Conservation (phyloP, 139 green algal species). For the Micractinium sp. region DNA sequence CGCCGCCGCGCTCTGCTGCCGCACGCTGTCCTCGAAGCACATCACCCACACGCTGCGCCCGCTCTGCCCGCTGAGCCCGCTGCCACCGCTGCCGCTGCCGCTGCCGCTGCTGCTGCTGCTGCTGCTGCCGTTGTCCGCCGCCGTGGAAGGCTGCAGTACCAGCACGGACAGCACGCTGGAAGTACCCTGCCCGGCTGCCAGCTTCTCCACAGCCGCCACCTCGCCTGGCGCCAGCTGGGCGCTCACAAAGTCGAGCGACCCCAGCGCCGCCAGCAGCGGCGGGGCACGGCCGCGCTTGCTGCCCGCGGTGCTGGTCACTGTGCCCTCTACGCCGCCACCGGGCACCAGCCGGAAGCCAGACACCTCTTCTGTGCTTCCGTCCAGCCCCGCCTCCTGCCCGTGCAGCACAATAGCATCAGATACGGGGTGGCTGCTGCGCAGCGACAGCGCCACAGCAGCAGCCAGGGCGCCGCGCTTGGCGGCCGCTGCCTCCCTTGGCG, state of each 20-base stretch:
- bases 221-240: background rate
- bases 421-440: constrained; percentile 59
- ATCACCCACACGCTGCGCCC: constrained; percentile 56
- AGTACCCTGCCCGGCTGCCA: background rate
- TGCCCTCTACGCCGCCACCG: constrained; percentile 54
- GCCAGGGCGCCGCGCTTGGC: constrained; percentile 34
- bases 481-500: background rate
- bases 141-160: constrained; percentile 29
- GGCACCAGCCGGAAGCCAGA: constrained; percentile 53
- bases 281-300: background rate
- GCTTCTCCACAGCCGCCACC: background rate
- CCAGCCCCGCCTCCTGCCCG: background rate
- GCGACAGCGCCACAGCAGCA: constrained; percentile 52
- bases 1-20: constrained; percentile 50
- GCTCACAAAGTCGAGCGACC: constrained; percentile 63
- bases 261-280: constrained; percentile 54
- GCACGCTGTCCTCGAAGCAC: constrained; percentile 76
- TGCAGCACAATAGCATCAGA: constrained; percentile 46
- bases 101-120: background rate
- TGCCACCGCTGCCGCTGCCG: constrained; percentile 15
- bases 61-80: constrained; percentile 2
- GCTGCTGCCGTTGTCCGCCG: constrained; percentile 6
- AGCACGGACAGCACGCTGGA: constrained; percentile 36
- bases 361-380: constrained; percentile 21
- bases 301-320: background rate